Base-by-base conservation (phyloP, 768 basidiomycete species). In the Kwoniella sp. region DNA sequence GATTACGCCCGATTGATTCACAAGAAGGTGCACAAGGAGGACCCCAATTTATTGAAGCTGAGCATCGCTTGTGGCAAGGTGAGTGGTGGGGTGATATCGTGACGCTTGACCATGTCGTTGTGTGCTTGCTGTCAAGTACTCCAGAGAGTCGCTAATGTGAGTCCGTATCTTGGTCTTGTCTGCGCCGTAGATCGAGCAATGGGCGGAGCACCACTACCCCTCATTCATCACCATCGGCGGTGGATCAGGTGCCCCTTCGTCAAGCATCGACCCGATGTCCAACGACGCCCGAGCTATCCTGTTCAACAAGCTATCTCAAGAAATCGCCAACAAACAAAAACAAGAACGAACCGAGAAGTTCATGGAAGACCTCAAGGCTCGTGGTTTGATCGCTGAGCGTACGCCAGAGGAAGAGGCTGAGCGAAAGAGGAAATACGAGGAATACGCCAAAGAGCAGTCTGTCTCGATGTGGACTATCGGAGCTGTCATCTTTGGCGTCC, bases 161-260 rank as follows among this genome's bases (percentile, higher is more conserved):
- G 17, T 48, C 6, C 25, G 24, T 22, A 10, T 3, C 17, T 3
- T 15, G n/a, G n/a, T 15, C 10, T 10, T 44, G 8, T 19, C 40
- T 44, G 40, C 52, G 4, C n/a, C 33, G 1, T 69, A 83, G 91
- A 91, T 98, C 78, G 94, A 97, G 72, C 86, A 88, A 80, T 98
- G 95, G 95, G 87, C 83, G 61, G 95, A 97, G 80, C 89, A 88
- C 70, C 84, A 94, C 79, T 99, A 91, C 82, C 95, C 95, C 1
- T 91, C 92, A 2, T 96, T 95, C 83, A 85, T 99, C 48, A 56
- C 55, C 44, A 69, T 82, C 55, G 57, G 68, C 21, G 60, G 65
- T 19, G 48, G 63, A 6, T 57, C 48, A 19, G 55, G 64, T 4
- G 63, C 62, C 29, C 44, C 77, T 79, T 5, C 68, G 85, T 70